Evolutionary conservation across 768 basidiomycete species (phyloP).

Genomic region (Chalciporus sphaerocephalus): DNA sequence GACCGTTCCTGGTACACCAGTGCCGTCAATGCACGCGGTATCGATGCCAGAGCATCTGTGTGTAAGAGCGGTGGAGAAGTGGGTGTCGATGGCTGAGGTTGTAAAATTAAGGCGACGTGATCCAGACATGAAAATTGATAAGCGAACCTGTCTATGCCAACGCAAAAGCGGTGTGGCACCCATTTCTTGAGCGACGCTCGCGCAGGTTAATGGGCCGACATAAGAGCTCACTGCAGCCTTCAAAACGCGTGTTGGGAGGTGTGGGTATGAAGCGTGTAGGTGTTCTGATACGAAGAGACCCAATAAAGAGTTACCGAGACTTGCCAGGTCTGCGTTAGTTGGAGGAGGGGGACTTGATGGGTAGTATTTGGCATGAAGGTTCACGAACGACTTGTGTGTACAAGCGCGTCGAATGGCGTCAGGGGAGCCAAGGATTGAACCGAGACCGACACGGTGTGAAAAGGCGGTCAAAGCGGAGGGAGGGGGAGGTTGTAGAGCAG

Average conservation of each 20-base stretch:
- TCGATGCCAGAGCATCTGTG: constrained; percentile 84
- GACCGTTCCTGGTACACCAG: constrained; percentile 87
- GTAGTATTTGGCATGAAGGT: constrained; percentile 51
- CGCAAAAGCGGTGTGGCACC: constrained; percentile 73
- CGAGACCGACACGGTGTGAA: constrained; percentile 70
- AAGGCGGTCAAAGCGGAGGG: constrained; percentile 70
- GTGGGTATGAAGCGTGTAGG: constrained; percentile 75
- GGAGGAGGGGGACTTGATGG: constrained; percentile 50
- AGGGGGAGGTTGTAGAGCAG: constrained; percentile 65
- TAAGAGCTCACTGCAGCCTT: constrained; percentile 91
- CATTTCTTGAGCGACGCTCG: constrained; percentile 81
- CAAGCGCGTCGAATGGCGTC: constrained; percentile 67
- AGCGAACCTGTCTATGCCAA: constrained; percentile 71
- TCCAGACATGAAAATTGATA: neutral
- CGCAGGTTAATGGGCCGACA: constrained; percentile 81
- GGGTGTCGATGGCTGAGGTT: constrained; percentile 44
- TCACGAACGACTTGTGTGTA: constrained; percentile 70
- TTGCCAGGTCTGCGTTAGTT: constrained; percentile 72
- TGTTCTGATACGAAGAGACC: constrained; percentile 88
- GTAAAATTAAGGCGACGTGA: constrained; percentile 2
- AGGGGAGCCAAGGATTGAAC: constrained; percentile 47
- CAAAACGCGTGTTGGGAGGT: constrained; percentile 85
- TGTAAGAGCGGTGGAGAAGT: constrained; percentile 55
- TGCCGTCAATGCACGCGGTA: constrained; percentile 82
- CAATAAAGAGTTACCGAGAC: constrained; percentile 82